phyloP scores from a whole-genome alignment of 2,329 filamentous ascomycete genomes.

The Diaporthe citriasiana region DNA sequence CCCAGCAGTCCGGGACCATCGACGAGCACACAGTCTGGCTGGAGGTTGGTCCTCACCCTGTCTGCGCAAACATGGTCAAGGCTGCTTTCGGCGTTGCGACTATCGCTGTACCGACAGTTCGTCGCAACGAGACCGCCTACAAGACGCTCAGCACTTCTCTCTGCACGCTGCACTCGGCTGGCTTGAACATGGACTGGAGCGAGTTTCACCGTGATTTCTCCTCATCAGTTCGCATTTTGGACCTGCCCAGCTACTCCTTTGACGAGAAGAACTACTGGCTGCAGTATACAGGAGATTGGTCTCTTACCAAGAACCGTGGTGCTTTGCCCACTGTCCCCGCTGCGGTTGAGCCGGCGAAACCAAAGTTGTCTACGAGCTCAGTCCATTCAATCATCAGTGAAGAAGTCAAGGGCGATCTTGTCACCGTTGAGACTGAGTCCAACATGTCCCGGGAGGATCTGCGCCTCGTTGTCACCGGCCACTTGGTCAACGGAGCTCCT shows the following conservation, averaged over 20 bases:
- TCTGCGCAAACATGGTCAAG: constrained; percentile 78
- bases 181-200: constrained; percentile 77
- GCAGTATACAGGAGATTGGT: constrained; percentile 77
- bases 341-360: constrained; percentile 59
- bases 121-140: constrained; percentile 74
- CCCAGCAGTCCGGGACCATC: constrained; percentile 70
- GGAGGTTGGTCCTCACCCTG: constrained; percentile 81
- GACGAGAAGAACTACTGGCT: constrained; percentile 81
- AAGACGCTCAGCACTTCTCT: constrained; percentile 73
- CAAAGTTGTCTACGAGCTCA: constrained; percentile 73
- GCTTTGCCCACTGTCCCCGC: constrained; percentile 51
- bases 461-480: constrained; percentile 71
- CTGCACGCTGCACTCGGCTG: constrained; percentile 71
- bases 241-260: constrained; percentile 78
- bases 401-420: constrained; percentile 71
- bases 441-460: constrained; percentile 76
- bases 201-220: constrained; percentile 73
- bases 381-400: constrained; percentile 76
- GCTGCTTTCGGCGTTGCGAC: constrained; percentile 69
- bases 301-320: constrained; percentile 77
- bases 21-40: constrained; percentile 78
- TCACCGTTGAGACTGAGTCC: constrained; percentile 73
- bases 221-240: constrained; percentile 62
- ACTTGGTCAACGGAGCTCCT: constrained; percentile 76
- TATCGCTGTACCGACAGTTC: constrained; percentile 71